Percentiles rank a stretch among this genome's conserved stretches.
phyloP scores from a whole-genome alignment of 2,329 filamentous ascomycete species.

The Fusarium drepaniforme region DNA sequence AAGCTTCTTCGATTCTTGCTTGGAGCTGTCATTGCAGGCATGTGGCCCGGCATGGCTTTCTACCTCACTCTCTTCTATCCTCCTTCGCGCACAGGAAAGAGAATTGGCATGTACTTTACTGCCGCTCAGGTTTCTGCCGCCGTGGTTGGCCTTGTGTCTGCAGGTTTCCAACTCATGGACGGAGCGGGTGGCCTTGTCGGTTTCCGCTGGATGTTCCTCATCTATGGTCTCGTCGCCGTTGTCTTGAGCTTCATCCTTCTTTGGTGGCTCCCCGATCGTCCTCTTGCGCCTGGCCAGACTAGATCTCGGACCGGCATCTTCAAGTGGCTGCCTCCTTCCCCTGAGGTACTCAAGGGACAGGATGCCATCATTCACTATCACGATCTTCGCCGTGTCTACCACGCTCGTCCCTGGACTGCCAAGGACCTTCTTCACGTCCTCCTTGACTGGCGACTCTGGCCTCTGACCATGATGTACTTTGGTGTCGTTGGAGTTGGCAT shows the following conservation, averaged over 20 bases:
- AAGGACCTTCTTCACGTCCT: conserved; percentile 78
- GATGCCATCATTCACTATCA: conserved; percentile 87
- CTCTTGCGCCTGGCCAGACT: conserved; percentile 77
- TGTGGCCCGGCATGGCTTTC: conserved; percentile 97
- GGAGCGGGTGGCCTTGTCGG: conserved; percentile 80
- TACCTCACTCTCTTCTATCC: conserved; percentile 94
- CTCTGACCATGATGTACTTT: conserved; percentile 91
- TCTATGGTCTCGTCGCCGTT: conserved; percentile 84
- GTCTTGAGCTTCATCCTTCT: conserved; percentile 79
- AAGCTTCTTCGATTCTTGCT: conserved; percentile 89
- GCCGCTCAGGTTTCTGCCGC: conserved; percentile 90
- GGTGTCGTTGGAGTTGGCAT: conserved; percentile 94
- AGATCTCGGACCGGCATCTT: conserved; percentile 63
- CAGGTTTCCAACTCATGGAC: conserved; percentile 93
- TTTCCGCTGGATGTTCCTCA: conserved; percentile 92
- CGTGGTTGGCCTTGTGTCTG: conserved; percentile 89
- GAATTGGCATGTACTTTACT: conserved; percentile 91
- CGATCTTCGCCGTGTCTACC: conserved; percentile 85
- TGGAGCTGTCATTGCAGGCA: conserved; percentile 88
- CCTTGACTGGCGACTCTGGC: conserved; percentile 90
- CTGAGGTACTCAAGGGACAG: conserved; percentile 79
- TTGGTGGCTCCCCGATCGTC: conserved; percentile 93
- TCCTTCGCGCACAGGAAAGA: conserved; percentile 85
- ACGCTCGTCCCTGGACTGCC: conserved; percentile 78
- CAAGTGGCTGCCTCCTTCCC: conserved; percentile 75